Percentiles rank a stretch among this genome's conserved stretches.
Conservation (phyloP, 805 yeast species). For the Saitoella complicata region DNA sequence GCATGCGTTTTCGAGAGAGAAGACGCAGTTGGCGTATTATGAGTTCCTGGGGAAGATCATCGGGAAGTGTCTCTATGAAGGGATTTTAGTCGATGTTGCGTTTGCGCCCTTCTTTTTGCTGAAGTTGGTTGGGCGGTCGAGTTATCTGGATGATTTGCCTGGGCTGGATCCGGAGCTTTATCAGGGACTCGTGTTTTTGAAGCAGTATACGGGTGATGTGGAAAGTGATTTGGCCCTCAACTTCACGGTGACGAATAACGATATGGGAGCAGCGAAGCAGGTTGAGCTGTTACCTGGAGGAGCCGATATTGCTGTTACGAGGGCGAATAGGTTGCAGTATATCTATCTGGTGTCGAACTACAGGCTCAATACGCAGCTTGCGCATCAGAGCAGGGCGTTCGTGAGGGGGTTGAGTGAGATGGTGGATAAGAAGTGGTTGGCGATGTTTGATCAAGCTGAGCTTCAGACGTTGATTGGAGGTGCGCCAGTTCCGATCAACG, state of each 20-base stretch:
- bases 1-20: constrained; percentile 11
- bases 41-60: constrained; percentile 66
- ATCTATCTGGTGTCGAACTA: constrained; percentile 64
- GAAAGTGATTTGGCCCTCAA: constrained; percentile 38
- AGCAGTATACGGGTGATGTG: constrained; percentile 40
- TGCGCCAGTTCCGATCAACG: constrained; percentile 49
- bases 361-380: constrained; percentile 48
- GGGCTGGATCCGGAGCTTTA: constrained; percentile 56
- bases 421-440: constrained; percentile 59
- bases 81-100: constrained; percentile 59
- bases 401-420: constrained; percentile 55
- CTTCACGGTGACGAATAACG: constrained; percentile 33
- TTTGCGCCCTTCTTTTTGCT: constrained; percentile 77
- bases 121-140: constrained; percentile 36
- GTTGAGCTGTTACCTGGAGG: constrained; percentile 54
- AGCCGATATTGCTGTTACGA: constrained; percentile 35
- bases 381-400: constrained; percentile 44
- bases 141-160: constrained; percentile 52
- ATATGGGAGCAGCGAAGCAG: constrained; percentile 16
- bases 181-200: constrained; percentile 43
- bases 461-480: constrained; percentile 75
- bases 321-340: constrained; percentile 49
- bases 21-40: constrained; percentile 20
- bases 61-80: constrained; percentile 80
- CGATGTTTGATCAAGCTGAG: constrained; percentile 72